Evolutionary conservation across 306 rosid genomes (phyloP).

Genomic region (Senna tora): DNA sequence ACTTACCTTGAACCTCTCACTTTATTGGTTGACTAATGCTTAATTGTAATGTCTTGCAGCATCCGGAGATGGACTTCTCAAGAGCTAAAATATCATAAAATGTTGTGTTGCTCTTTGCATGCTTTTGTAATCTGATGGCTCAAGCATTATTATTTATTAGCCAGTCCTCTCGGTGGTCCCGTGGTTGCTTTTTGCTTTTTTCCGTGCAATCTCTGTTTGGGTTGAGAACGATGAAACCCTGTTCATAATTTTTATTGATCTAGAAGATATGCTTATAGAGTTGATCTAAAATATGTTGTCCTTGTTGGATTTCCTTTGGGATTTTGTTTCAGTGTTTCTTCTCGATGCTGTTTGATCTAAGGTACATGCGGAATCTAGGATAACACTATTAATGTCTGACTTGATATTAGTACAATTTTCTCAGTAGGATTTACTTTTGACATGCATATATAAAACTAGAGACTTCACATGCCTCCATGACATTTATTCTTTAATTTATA

Average conservation of each 20-base stretch:
- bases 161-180: neutral
- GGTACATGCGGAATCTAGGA: neutral
- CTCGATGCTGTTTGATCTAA: neutral
- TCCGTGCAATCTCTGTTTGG: neutral
- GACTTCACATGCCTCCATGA: too few relatives aligned
- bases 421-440: neutral
- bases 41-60: constrained; percentile 46
- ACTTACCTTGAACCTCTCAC: neutral
- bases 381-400: too few relatives aligned
- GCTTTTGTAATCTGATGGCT: neutral
- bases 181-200: neutral
- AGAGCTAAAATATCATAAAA: constrained; percentile 56
- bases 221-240: neutral
- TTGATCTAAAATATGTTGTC: neutral
- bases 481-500: too few relatives aligned
- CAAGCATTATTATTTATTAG: neutral
- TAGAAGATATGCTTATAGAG: neutral
- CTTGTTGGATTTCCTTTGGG: neutral
- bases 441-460: neutral
- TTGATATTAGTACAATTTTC: too few relatives aligned
- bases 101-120: neutral
- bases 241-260: neutral
- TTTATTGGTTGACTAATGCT: neutral
- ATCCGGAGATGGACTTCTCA: constrained; percentile 82
- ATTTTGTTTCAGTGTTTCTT: neutral